phyloP scores from a whole-genome alignment of 2,329 filamentous ascomycete species.

The Verticillium tricorpus region DNA sequence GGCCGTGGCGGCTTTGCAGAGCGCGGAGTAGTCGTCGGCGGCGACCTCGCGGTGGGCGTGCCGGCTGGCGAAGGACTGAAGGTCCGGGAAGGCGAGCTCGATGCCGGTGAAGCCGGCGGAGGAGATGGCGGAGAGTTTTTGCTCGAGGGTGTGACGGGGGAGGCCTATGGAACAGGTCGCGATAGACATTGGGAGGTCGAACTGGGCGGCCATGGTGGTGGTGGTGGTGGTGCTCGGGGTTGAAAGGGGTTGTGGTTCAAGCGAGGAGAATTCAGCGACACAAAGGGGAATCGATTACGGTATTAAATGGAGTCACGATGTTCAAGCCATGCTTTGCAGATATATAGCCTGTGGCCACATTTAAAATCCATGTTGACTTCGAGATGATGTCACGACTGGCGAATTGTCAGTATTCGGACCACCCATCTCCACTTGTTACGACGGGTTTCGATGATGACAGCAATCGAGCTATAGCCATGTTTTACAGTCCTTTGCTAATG shows the following conservation, averaged over 20 bases:
- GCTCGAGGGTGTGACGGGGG: constrained; percentile 44
- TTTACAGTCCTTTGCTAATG: too few relatives aligned
- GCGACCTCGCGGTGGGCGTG: constrained; percentile 46
- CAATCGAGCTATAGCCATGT: neutral
- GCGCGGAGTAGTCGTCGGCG: constrained; percentile 53
- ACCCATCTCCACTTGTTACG: neutral
- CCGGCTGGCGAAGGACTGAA: constrained; percentile 55
- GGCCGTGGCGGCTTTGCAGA: constrained; percentile 49
- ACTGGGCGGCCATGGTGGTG: neutral
- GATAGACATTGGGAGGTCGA: constrained; percentile 30
- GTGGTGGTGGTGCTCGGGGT: neutral
- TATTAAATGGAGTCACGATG: too few relatives aligned
- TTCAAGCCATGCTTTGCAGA: too few relatives aligned
- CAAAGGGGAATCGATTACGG: neutral
- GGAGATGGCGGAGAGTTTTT: constrained; percentile 60
- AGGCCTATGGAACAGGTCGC: constrained; percentile 49
- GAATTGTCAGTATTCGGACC: neutral
- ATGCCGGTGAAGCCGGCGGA: constrained; percentile 62
- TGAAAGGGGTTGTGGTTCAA: neutral
- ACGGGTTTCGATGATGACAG: neutral
- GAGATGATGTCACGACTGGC: neutral
- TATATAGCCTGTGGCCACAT: neutral
- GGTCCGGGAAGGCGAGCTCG: constrained; percentile 71
- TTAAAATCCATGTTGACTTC: neutral
- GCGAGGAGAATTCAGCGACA: neutral